These are phyloP conservation scores for Tetrahymena borealis DNA, from an alignment of 73 alveolate genomes.

Conservation along the genomic window DNA sequence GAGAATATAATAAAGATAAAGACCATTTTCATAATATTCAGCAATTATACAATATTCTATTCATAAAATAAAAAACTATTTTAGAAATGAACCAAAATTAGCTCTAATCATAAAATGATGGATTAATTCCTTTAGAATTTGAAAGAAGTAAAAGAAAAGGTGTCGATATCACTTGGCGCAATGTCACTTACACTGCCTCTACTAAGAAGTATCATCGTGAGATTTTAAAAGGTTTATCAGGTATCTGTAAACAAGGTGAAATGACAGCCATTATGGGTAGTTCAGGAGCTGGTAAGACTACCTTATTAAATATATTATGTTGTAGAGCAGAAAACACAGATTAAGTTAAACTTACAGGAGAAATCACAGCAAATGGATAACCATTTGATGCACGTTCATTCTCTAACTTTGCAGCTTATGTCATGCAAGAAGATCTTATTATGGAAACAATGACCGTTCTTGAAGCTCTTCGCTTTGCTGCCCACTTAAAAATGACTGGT, in stretches of 20 bases:
- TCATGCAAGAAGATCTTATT: constrained; percentile 77
- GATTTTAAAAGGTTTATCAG: constrained; percentile 65
- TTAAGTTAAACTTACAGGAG: constrained; percentile 60
- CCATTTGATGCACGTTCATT: constrained; percentile 47
- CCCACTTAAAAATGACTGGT: constrained; percentile 64
- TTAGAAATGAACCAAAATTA: too few species aligned
- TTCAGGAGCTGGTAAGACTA: constrained; percentile 94
- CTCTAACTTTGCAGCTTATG: constrained; percentile 71
- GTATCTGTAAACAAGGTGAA: constrained; percentile 73
- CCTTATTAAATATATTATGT: constrained; percentile 73
- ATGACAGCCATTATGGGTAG: constrained; percentile 85
- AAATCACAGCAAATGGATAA: constrained; percentile 68
- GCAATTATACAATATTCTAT: too few species aligned
- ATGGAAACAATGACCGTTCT: constrained; percentile 76
- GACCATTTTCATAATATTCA: too few species aligned
- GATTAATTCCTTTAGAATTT: not conserved
- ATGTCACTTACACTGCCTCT: not conserved
- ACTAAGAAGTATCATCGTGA: not conserved
- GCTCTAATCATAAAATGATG: not conserved
- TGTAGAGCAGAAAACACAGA: constrained; percentile 52
- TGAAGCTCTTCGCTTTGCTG: constrained; percentile 79
- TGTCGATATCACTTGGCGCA: not conserved
- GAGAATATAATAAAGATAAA: too few species aligned
- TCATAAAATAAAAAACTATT: not conserved
- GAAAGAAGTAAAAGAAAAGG: not conserved